Evolutionary conservation across 176 grass and related monocot genomes (phyloP), one percentile per base, ranked within the genome.

Genomic region (Ensete ventricosum): DNA sequence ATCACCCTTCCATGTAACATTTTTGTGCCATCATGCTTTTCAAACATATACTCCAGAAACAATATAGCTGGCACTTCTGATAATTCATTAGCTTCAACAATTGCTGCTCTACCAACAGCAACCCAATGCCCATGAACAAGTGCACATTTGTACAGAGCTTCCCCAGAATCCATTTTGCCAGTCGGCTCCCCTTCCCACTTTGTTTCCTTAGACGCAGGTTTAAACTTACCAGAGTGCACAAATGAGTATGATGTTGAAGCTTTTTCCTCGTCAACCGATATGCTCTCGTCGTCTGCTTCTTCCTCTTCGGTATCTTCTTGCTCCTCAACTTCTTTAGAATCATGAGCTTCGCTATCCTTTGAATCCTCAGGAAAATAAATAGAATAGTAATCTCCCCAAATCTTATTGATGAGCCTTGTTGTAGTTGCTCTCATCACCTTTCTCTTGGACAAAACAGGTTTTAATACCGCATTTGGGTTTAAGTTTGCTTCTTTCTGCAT

Each of bases 21-120:
- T 77, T 95, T 89, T 57, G 68, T 72, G 57, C 86, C 88, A 78
- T 87, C 71, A 76, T 34, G 54, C 78, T 84, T 91, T 80, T 99
- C 86, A 78, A 87, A 99, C 91, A 99, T 91, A 66, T 91, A 95
- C 69, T 99, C 96, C 48, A 95, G 72, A 79, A 94, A 94, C 74
- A 88, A 89, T 13, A 95, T 88, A 62, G 86, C 54, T 52, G 53
- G 53, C 80, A 77, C 73, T 69, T 84, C 84, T 62, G 80, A 34
- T 34, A 34, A 79, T 78, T 87, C 96, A 82, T 91, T 91, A 54
- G 72, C 34, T 83, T 99, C 96, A 52, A 95, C 49, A 53, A 72
- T 73, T 20, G 86, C 88, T 71, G 72, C 53, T 55, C 79, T 71
- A 66, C 88, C 91, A 54, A 89, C 62, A 79, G 55, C 43, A 77